Conservation (phyloP, 1,139 yeast species). For the Geotrichum bryndzae region DNA sequence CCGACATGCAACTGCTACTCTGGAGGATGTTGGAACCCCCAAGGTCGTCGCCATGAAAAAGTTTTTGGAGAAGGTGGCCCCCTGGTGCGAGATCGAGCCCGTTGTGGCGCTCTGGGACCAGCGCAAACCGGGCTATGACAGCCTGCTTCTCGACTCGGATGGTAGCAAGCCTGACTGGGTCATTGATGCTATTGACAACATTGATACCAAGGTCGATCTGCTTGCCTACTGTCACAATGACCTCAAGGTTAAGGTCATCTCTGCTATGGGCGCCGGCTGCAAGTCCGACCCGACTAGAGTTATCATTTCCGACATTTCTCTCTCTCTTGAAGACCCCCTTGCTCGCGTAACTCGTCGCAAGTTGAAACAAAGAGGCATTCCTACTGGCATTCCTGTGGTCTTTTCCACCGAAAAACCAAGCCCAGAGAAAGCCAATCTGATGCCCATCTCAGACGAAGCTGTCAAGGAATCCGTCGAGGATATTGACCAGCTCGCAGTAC, state of each 20-base stretch:
- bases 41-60: constrained; percentile 73
- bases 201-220: constrained; percentile 89
- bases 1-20: constrained; percentile 87
- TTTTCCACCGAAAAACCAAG: constrained; percentile 96
- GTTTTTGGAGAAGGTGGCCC: constrained; percentile 67
- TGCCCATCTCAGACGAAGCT: constrained; percentile 79
- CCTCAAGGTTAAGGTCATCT: constrained; percentile 51
- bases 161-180: constrained; percentile 46
- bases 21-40: constrained; percentile 83
- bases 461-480: constrained; percentile 56
- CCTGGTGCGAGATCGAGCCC: constrained; percentile 83
- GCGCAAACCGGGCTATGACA: constrained; percentile 38
- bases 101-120: constrained; percentile 70
- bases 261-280: constrained; percentile 96
- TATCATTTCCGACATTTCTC: constrained; percentile 68
- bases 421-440: constrained; percentile 78
- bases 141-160: constrained; percentile 43
- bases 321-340: constrained; percentile 86
- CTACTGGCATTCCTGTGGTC: constrained; percentile 74
- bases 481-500: constrained; percentile 80
- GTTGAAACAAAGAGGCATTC: constrained; percentile 70
- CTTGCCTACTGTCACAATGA: constrained; percentile 63
- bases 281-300: constrained; percentile 81
- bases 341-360: constrained; percentile 84
- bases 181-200: constrained; percentile 92